Evolutionary conservation across 305 asterid species (phyloP), one percentile per base, ranked within the genome.

Genomic region (Fraxinus velutina): DNA sequence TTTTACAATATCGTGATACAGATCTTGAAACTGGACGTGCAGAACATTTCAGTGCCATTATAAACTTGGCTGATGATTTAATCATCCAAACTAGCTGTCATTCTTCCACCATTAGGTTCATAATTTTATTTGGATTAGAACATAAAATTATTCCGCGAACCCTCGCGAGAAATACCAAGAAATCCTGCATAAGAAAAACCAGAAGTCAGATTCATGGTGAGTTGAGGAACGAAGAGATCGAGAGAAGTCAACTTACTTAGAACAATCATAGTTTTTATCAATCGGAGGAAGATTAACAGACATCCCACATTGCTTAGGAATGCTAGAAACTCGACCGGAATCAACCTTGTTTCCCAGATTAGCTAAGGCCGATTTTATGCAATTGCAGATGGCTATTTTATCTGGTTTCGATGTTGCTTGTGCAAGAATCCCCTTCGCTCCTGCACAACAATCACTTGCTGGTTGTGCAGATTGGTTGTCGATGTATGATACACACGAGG

Each of bases 261-360:
- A 70, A 57, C 87, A 85, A 39, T 81, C 44, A 27, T 34, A 76
- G 81, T 83, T 72, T 29, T 74, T 32, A 72, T 75, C 81, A 1
- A 83, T 29, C 34, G 78, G 80, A 66, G 87, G 87, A 64, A 87
- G 62, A 0, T 19, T 44, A 2, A 47, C n/a, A 17, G 27, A 21
- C 71, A 87, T 7, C 19, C 87, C 81, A 81, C 87, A 85, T 4
- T 64, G 72, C 9, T 55, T 55, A 6, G 88, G 86, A 15, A 87
- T 80, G 2, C 29, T 19, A 66, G 84, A 8, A 0, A 87, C 19
- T 17, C 80, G 83, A n/a, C 24, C 24, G 0, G 78, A 17, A 22
- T 24, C 44, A 10, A 33, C 52, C 1, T 34, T 2, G 19, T 36
- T 17, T 44, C 76, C 78, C 1, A 82, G 33, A 7, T 22, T 5